Base-by-base conservation (phyloP, 345 rosid genomes). In the Aethionema arabicum region DNA sequence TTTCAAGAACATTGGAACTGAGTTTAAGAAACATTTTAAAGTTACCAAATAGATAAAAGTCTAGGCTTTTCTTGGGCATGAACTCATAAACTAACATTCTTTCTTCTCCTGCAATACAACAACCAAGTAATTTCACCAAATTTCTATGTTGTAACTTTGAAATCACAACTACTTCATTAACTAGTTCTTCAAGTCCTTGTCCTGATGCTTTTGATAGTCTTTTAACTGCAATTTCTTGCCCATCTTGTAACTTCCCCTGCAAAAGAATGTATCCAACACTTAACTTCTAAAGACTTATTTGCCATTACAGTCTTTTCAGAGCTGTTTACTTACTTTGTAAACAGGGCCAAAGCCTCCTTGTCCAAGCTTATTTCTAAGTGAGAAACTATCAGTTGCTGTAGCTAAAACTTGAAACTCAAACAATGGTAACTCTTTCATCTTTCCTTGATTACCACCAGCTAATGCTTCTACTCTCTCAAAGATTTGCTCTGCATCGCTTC, bases 141-240 rank as follows among this genome's bases (percentile, higher is more conserved):
- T 85, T 85, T 10, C 81, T 62, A 43, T 87, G 91, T 39, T 87
- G 91, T 40, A 87, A 82, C 63, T 77, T 79, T 3, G 88, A 70
- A 38, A 87, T 83, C 55, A 85, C 71, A 16, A 71, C 32, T 39
- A 85, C 81, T 70, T 87, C 91, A 56, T 81, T 87, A 47, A 67
- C 75, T 65, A 88, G 82, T 53, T 85, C 89, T 40, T 69, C 68
- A 0, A 75, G 58, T 4, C 93, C 96, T 72, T 84, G 91, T 45
- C 84, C 79, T 0, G 95, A 88, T 36, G 65, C 69, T 11, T 77
- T 61, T 5, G 87, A 78, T 2, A 82, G 66, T 47, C 84, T 78
- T 67, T 88, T 88, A 43, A 81, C 82, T 5, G 87, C 96, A 47
- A 88, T 70, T 48, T 75, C 74, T 42, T 39, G 67, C 41, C 84